These are phyloP conservation scores for Cytospora leucostoma DNA, from an alignment of 2,329 filamentous ascomycete species.

Conservation along the genomic window DNA sequence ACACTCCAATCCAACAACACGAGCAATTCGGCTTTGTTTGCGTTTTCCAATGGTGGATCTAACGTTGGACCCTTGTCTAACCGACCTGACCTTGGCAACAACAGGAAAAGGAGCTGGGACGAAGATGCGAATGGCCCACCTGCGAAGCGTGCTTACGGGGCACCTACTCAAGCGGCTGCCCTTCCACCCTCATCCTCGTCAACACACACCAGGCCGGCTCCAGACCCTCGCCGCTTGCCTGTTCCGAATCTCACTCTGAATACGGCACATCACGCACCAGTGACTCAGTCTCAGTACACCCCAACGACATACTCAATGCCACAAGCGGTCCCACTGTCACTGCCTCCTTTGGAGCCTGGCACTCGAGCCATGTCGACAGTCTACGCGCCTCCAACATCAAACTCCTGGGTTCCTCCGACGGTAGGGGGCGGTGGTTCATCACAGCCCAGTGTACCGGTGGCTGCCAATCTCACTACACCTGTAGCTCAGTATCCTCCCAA, in stretches of 20 bases:
- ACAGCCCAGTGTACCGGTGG: conserved; percentile 37
- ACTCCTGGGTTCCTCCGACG: conserved; percentile 41
- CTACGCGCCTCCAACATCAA: conserved; percentile 57
- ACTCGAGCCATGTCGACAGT: conserved; percentile 75
- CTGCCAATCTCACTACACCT: conserved; percentile 37
- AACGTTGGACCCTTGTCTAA: conserved; percentile 48
- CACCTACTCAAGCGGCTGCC: conserved; percentile 32
- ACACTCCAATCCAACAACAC: conserved; percentile 15
- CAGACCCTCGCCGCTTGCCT: conserved; percentile 55
- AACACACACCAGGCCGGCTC: conserved; percentile 33
- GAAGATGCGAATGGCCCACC: conserved; percentile 55
- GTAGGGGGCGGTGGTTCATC: conserved; percentile 34
- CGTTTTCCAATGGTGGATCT: conserved; percentile 10
- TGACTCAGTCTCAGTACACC: conserved; percentile 37
- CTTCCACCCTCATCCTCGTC: conserved; percentile 17
- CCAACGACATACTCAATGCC: conserved; percentile 39
- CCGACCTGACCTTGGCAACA: conserved; percentile 45
- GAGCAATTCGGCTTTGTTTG: conserved; percentile 39
- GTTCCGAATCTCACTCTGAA: conserved; percentile 72
- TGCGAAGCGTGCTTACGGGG: conserved; percentile 50
- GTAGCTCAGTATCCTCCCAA: conserved; percentile 30
- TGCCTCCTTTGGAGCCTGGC: conserved; percentile 63
- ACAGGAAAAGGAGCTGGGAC: conserved; percentile 55
- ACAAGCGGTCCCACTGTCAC: conserved; percentile 48
- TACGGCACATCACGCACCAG: conserved; percentile 41